Evolutionary conservation across 345 rosid species (phyloP), one percentile per base, ranked within the genome.

Genomic region (Arabis alpina): DNA sequence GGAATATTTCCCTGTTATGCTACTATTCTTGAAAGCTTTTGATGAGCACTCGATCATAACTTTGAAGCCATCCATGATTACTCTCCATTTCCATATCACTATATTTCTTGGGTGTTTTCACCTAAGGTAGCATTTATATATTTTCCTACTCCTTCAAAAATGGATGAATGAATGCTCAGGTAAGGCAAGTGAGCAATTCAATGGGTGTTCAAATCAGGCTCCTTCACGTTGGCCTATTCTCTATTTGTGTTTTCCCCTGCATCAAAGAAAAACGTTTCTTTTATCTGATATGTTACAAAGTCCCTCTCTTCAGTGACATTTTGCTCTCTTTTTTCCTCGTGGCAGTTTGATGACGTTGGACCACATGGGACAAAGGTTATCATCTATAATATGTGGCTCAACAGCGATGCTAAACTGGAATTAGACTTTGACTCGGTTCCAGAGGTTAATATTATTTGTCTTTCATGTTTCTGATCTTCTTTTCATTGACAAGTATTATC

Each of bases 311-410:
- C 16, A 25, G 60, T 75, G 66, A 67, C 53, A 9, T 59, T 36
- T 52, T 57, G 60, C 32, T 45, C 39, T 39, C 11, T 60, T 40
- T 42, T 71, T 60, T 19, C 30, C 32, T 72, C 19, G 59, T 75
- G 65, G 80, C 96, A 94, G 99, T 88, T 89, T 84, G 87, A 86
- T 50, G 86, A 88, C 71, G 66, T 94, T 66, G 91, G 88, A 44
- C 24, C 80, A 10, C 96, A 85, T 83, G 99, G 99, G 55, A 94
- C 99, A 54, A 94, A 89, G 82, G 78, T 94, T 64, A 78, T 91
- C 11, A 73, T 94, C 69, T 94, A 91, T 80, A 94, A 94, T 77
- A 60, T 94, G 64, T 94, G 99, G 99, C 76, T 77, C 72, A 83
- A 63, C 73, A 82, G 87, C 30, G 90, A 82, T 43, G 89, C 86